These are phyloP conservation scores for Antrodiella citrinella DNA, from an alignment of 768 basidiomycete genomes.

Conservation along the genomic window DNA sequence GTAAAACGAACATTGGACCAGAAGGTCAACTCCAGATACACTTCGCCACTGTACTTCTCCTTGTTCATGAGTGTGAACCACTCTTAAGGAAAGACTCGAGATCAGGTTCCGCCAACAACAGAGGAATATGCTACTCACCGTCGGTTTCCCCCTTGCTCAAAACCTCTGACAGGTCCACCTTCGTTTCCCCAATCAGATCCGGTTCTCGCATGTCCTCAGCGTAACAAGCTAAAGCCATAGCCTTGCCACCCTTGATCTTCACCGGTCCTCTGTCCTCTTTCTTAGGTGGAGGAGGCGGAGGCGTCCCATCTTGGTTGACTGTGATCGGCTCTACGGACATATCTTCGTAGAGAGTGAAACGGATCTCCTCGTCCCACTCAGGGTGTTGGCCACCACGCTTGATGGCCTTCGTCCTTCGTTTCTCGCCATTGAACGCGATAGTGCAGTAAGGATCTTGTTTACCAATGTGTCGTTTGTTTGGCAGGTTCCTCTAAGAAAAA, in stretches of 20 bases:
- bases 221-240: constrained; percentile 79
- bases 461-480: constrained; percentile 86
- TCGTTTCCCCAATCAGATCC: constrained; percentile 87
- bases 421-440: constrained; percentile 72
- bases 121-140: constrained; percentile 45
- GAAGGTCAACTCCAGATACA: constrained; percentile 94
- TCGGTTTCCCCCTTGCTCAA: constrained; percentile 95
- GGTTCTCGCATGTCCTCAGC: constrained; percentile 96
- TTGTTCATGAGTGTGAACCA: constrained; percentile 91
- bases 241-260: constrained; percentile 62
- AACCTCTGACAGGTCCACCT: constrained; percentile 83
- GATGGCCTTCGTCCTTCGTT: constrained; percentile 84
- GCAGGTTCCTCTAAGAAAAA: constrained; percentile 63
- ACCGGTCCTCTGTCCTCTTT: constrained; percentile 37
- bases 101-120: constrained; percentile 2
- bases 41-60: constrained; percentile 90
- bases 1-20: constrained; percentile 88
- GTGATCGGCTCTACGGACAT: constrained; percentile 30
- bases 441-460: constrained; percentile 97
- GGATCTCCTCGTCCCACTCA: constrained; percentile 97
- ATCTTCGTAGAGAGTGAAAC: constrained; percentile 85
- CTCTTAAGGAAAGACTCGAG: constrained; percentile 41
- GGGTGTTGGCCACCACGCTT: constrained; percentile 97
- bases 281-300: constrained; percentile 61
- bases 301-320: constrained; percentile 27